Conservation (phyloP, 1,139 yeast species). For the Geotrichum siamense region DNA sequence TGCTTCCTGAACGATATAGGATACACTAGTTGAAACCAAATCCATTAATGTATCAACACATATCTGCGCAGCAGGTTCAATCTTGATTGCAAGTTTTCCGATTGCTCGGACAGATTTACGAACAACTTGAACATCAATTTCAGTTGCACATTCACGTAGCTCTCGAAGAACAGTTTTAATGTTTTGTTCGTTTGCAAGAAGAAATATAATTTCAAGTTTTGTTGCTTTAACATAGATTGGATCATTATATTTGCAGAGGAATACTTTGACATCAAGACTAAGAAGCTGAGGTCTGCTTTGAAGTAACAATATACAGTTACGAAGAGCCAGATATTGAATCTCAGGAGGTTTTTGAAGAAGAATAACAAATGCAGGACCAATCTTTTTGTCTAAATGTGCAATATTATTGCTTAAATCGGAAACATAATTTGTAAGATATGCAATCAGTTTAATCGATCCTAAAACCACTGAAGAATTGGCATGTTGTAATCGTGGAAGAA, state of each 20-base stretch:
- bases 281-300: slow-evolving; percentile 60
- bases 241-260: slow-evolving; percentile 78
- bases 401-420: slow-evolving; percentile 35
- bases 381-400: slow-evolving; percentile 50
- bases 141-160: slow-evolving; percentile 78
- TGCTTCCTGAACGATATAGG: slow-evolving; percentile 76
- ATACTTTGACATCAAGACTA: slow-evolving; percentile 61
- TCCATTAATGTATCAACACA: slow-evolving; percentile 61
- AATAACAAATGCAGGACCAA: slow-evolving; percentile 68
- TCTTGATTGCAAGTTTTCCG: slow-evolving; percentile 78
- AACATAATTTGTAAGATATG: slow-evolving; percentile 68
- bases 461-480: slow-evolving; percentile 77
- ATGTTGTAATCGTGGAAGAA: slow-evolving; percentile 69
- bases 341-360: slow-evolving; percentile 74
- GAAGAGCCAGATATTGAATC: slow-evolving; percentile 69
- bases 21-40: slow-evolving; percentile 56
- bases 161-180: slow-evolving; percentile 61
- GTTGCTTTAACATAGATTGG: slow-evolving; percentile 87
- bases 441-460: slow-evolving; percentile 63
- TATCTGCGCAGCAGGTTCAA: slow-evolving; percentile 49
- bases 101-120: slow-evolving; percentile 83
- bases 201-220: slow-evolving; percentile 76
- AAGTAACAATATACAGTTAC: slow-evolving; percentile 72
- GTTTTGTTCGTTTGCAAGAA: slow-evolving; percentile 63
- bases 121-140: slow-evolving; percentile 78